Evolutionary conservation across 345 rosid genomes (phyloP), one percentile per base, ranked within the genome.

Genomic region (Eucalyptus fibrosa): DNA sequence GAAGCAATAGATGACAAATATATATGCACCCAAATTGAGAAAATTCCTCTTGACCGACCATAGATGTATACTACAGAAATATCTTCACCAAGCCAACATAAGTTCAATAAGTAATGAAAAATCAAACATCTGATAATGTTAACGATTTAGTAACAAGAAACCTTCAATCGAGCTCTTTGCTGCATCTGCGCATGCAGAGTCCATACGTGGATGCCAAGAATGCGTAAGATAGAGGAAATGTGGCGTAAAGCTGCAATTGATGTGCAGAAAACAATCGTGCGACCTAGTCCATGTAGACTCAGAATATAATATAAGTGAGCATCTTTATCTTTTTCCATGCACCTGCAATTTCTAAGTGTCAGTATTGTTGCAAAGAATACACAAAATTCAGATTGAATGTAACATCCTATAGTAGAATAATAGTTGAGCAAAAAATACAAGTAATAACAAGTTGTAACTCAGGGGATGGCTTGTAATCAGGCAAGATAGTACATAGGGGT

Each of bases 131-230:
- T 40, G 47, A 37, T 77, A 21, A 37, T 11, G 16, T 77, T 23
- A 77, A 77, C 16, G 1, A 77, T 77, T 37, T 77, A 77, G 24
- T 87, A 42, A 89, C 80, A 86, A 80, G 50, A 90, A 90, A 97
- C 99, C 98, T 98, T 98, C 92, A 95, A 92, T 50, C 97, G 98
- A 94, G 99, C 99, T 93, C 95, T 94, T 91, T 98, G 99, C 93
- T 98, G 99, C 99, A 97, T 98, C 93, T 98, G 98, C 88, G 98
- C 94, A 91, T 93, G 96, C 88, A 97, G 94, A 72, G 97, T 94
- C 94, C 95, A 94, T 83, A 96, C 94, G 88, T 93, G 91, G 85
- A 96, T 49, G 92, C 97, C 96, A 92, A 98, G 99, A 93, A 96
- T 94, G 87, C 94, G 94, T 92, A 97, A 90, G 49, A 96, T 87